Conservation (phyloP, 2,329 filamentous ascomycete species). For the Ceratocystis papillata region DNA sequence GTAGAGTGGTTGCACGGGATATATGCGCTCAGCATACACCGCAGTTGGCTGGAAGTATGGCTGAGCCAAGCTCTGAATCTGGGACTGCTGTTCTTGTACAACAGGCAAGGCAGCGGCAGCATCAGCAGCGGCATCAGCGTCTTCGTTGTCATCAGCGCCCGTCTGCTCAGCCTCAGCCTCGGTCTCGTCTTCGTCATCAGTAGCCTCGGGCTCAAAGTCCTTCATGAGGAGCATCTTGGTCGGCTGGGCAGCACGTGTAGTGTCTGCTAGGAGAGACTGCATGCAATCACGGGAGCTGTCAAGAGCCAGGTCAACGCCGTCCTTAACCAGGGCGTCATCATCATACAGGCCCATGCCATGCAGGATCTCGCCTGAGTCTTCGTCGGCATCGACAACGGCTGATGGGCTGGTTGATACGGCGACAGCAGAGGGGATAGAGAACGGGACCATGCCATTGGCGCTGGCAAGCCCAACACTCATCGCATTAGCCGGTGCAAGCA, state of each 20-base stretch:
- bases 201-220: slow-evolving; percentile 60
- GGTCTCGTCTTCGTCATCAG: slow-evolving; percentile 37
- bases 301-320: slow-evolving; percentile 45
- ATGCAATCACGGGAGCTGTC: slow-evolving; percentile 47
- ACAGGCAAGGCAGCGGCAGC: neutral
- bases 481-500: neutral
- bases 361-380: slow-evolving; percentile 58
- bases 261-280: slow-evolving; percentile 43
- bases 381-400: slow-evolving; percentile 39
- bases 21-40: neutral
- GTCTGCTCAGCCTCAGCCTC: slow-evolving; percentile 29
- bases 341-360: slow-evolving; percentile 79
- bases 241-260: slow-evolving; percentile 35
- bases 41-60: slow-evolving; percentile 3
- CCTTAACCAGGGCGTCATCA: slow-evolving; percentile 32
- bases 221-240: slow-evolving; percentile 74
- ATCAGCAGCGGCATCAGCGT: slow-evolving; percentile 11
- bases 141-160: slow-evolving; percentile 9
- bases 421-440: neutral
- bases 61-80: neutral
- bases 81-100: neutral
- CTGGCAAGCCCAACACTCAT: neutral
- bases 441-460: neutral
- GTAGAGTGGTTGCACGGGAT: neutral
- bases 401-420: neutral